These are phyloP conservation scores for Bipolaris zeicola DNA, from an alignment of 2,329 filamentous ascomycete genomes.

Conservation along the genomic window DNA sequence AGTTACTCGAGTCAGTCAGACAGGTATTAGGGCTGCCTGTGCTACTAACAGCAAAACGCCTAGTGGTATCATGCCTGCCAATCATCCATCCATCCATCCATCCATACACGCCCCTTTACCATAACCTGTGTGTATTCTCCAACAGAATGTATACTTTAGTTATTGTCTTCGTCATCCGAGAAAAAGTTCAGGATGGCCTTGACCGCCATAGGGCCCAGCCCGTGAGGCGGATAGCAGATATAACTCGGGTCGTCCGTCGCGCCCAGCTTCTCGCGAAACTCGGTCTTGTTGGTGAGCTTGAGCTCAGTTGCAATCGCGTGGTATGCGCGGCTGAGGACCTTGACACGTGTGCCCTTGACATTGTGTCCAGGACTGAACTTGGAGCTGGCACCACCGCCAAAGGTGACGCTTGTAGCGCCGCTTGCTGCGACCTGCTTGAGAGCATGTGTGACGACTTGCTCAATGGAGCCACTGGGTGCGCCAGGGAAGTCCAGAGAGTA, in stretches of 20 bases:
- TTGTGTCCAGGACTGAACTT: conserved; percentile 81
- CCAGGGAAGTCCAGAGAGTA: conserved; percentile 93
- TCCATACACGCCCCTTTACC: conserved; percentile 15
- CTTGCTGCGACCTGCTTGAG: conserved; percentile 64
- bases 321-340: conserved; percentile 82
- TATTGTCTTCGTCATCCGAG: conserved; percentile 64
- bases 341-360: conserved; percentile 77
- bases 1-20: conserved; percentile 6
- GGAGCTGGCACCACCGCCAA: conserved; percentile 79
- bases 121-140: conserved; percentile 11
- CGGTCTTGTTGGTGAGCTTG: conserved; percentile 80
- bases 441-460: conserved; percentile 76
- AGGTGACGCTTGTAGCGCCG: conserved; percentile 74
- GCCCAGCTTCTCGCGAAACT: conserved; percentile 90
- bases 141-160: conserved; percentile 25
- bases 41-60: conserved; percentile 18
- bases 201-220: conserved; percentile 79
- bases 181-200: conserved; percentile 91
- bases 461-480: conserved; percentile 84
- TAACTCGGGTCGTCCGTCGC: conserved; percentile 83
- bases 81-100: conserved; percentile 16
- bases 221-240: conserved; percentile 87
- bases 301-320: conserved; percentile 80
- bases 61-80: conserved; percentile 28
- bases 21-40: conserved; percentile 4